These are phyloP conservation scores for Thalassiosira oceanica DNA, from an alignment of 352 stramenopile genomes.

Conservation along the genomic window DNA sequence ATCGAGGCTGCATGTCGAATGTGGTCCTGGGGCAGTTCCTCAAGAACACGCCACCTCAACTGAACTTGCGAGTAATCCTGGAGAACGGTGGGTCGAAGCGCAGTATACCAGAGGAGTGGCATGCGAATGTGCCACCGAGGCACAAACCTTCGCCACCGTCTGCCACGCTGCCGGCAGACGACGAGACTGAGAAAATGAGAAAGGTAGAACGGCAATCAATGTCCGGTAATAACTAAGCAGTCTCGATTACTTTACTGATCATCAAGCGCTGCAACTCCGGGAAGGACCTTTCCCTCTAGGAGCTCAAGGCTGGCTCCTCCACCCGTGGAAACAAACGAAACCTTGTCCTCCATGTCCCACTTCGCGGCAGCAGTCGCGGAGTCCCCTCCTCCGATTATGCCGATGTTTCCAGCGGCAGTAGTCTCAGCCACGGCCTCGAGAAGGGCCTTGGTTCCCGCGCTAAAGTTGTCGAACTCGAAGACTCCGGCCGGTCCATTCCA, in stretches of 20 bases:
- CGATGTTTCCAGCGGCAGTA: slow-evolving; percentile 70
- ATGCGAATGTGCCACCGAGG: slow-evolving; percentile 26
- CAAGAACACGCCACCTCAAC: slow-evolving; percentile 14
- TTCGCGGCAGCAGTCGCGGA: slow-evolving; percentile 94
- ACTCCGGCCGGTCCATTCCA: slow-evolving; percentile 92
- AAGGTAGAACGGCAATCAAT: too few species aligned
- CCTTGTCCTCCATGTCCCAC: slow-evolving; percentile 87
- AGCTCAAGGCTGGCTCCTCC: slow-evolving; percentile 95
- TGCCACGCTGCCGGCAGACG: too few species aligned
- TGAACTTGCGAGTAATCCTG: slow-evolving; percentile 30
- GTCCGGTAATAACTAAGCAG: too few species aligned
- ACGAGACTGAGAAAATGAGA: too few species aligned
- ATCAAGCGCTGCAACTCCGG: slow-evolving; percentile 94
- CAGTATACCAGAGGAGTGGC: slow-evolving; percentile 32
- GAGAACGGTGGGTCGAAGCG: slow-evolving; percentile 34
- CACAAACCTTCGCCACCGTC: slow-evolving; percentile 17
- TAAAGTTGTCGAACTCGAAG: slow-evolving; percentile 96
- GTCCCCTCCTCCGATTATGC: slow-evolving; percentile 89
- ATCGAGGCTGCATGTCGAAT: slow-evolving; percentile 18
- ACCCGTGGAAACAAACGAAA: slow-evolving; percentile 96
- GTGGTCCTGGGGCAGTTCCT: slow-evolving; percentile 30
- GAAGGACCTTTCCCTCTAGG: slow-evolving; percentile 97
- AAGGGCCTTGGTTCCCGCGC: slow-evolving; percentile 90
- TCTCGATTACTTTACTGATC: slow-evolving; percentile 81
- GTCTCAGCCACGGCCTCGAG: slow-evolving; percentile 89